Conservation (phyloP, 2,329 filamentous ascomycete genomes). For the Aspergillus ibericus region DNA sequence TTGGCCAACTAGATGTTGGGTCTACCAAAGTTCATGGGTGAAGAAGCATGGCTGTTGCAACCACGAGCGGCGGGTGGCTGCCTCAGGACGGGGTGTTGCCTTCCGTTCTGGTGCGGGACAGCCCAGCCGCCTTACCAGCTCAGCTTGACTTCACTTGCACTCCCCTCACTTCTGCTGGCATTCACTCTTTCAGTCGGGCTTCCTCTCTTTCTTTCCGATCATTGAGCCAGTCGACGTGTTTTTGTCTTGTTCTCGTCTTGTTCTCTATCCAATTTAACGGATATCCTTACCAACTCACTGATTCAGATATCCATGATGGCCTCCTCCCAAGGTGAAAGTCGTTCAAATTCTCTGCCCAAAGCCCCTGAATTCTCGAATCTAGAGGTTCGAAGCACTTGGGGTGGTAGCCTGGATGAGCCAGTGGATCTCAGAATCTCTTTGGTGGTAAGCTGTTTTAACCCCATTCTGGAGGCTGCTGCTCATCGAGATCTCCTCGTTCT, state of each 20-base stretch:
- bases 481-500: neutral
- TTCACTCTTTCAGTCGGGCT: neutral
- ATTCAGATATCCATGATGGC: constrained; percentile 2
- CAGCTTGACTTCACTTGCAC: neutral
- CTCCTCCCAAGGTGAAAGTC: neutral
- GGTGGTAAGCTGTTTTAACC: constrained; percentile 27
- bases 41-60: neutral
- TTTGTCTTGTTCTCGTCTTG: neutral
- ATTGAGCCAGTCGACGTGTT: neutral
- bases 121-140: neutral
- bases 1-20: neutral
- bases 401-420: constrained; percentile 24
- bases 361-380: constrained; percentile 27
- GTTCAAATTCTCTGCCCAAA: neutral
- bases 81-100: neutral
- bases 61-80: neutral
- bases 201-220: neutral
- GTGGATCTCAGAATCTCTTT: constrained; percentile 29
- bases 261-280: neutral
- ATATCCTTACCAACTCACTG: neutral
- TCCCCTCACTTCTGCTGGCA: neutral
- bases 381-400: constrained; percentile 34
- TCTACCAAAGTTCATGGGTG: too few species aligned
- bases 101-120: neutral
- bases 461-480: neutral